Evolutionary conservation across 2,329 filamentous ascomycete species (phyloP), one percentile per base, ranked within the genome.

Genomic region (Phialemoniopsis sp.): DNA sequence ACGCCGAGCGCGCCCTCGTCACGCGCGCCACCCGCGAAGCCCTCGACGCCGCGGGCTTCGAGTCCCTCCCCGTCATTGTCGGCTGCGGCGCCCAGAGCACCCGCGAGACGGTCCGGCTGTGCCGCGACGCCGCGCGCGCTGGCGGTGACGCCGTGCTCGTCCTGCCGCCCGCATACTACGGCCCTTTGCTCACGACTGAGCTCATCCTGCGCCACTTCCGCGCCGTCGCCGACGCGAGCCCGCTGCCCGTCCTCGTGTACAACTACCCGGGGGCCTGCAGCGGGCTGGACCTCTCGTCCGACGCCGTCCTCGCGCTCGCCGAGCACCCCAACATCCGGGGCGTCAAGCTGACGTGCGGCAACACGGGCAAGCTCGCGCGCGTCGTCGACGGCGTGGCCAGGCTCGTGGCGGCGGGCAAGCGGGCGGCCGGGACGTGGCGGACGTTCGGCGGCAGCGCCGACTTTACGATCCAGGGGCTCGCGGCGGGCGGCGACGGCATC

Each of bases 131-230:
- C n/a, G 76, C 76, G 48, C 70, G 74, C 28, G 72, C 78, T 28
- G 87, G 86, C 39, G 85, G 82, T 46, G 82, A 89, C 62, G 87
- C 86, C 51, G 84, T 82, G 8, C 71, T 90, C 40, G 75, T 89
- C 3, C 71, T 90, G 15, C 84, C 86, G 9, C 86, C 86, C 5
- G 80, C 78, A 38, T 90, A 89, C 66, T 89, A 89, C 64, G 76
- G 80, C 42, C 57, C 74, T 7, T 66, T 86, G 15, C 81, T 87
- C 55, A 76, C 71, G 9, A 74, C 73, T 2, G 63, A 82, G 36
- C 78, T 80, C n/a, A 68, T 88, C 39, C 59, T 78, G 36, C 70
- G 76, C 19, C 87, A 81, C 60, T 89, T 88, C 68, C 68, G 66
- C 29, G 68, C 75, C 29, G 80, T 85, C 17, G 81, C 80, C 14